phyloP scores from a whole-genome alignment of 2,329 filamentous ascomycete species.

The Hortaea werneckii region DNA sequence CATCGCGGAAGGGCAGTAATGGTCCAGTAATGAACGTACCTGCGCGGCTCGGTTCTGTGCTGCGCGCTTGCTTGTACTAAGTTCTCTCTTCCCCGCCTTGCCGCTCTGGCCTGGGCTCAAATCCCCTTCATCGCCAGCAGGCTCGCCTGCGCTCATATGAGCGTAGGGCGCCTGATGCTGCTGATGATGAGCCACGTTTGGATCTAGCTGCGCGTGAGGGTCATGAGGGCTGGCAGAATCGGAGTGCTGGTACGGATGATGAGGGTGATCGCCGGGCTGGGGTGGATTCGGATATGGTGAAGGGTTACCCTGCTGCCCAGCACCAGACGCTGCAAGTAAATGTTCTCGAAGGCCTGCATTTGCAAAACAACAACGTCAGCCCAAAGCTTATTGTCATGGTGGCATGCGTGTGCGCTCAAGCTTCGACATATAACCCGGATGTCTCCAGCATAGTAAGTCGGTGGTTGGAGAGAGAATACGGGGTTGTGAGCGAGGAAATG shows the following conservation, averaged over 20 bases:
- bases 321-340: slow-evolving; percentile 40
- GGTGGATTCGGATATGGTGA: slow-evolving; percentile 30
- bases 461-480: too few species aligned
- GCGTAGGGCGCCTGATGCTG: slow-evolving; percentile 28
- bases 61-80: slow-evolving; percentile 91
- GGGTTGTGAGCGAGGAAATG: neutral
- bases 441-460: neutral
- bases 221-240: slow-evolving; percentile 32
- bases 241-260: slow-evolving; percentile 31
- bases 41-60: slow-evolving; percentile 95
- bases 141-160: slow-evolving; percentile 35
- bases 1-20: too few species aligned
- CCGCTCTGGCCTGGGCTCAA: slow-evolving; percentile 40
- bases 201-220: slow-evolving; percentile 35
- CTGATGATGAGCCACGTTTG: slow-evolving; percentile 38
- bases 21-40: slow-evolving; percentile 44
- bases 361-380: neutral
- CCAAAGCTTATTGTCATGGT: slow-evolving; percentile 1
- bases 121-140: slow-evolving; percentile 34
- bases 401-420: slow-evolving; percentile 1
- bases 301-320: slow-evolving; percentile 15
- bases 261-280: slow-evolving; percentile 15
- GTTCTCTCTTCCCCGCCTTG: slow-evolving; percentile 74
- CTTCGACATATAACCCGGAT: neutral
- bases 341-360: slow-evolving; percentile 52